Evolutionary conservation across 805 yeast genomes (phyloP), one percentile per base, ranked within the genome.

Genomic region (Yamadazyma kitorensis): DNA sequence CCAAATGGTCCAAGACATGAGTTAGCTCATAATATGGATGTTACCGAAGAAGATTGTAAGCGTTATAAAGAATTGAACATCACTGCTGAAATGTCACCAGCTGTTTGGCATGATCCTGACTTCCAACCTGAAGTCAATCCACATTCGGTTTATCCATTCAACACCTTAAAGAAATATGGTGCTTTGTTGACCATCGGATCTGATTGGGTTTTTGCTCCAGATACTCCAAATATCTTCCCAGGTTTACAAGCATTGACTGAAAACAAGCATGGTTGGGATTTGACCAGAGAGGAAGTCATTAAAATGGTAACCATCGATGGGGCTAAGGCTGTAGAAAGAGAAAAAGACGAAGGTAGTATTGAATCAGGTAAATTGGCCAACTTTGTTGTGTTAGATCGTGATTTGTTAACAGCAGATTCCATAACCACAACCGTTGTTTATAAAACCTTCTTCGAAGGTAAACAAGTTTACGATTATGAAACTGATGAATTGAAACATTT

Each of bases 81-180:
- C 16, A 50, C 55, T 20, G 54, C 55, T n/a, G 55, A 50, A 33
- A 50, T 50, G 55, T 36, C 44, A 21, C 54, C 55, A 18, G 55
- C 55, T 5, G 38, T 47, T 34, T 49, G 54, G 52, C 45, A 47
- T 30, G 51, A 49, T 27, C 50, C 53, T 5, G 54, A 49, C 24
- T 49, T 36, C 35, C 53, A 50, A 29, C 55, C 55, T 3, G 54
- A 47, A 37, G 42, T 34, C 6, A 48, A 45, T 32, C 55, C 54
- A 6, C 36, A 40, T 18, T 45, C 52, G 6, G 55, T 50, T n/a
- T 50, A 50, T 36, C 54, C 55, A 7, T 50, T 50, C 47, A 50
- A 47, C 30, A 6, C 31, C 22, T 37, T 50, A 34, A 42, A 48
- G 27, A 44, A 49, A 10, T 30, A 41, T 30, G 55, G 55, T 12